These are phyloP conservation scores for Eleusine coracana DNA, from an alignment of 176 grass and related monocot genomes.

Conservation along the genomic window DNA sequence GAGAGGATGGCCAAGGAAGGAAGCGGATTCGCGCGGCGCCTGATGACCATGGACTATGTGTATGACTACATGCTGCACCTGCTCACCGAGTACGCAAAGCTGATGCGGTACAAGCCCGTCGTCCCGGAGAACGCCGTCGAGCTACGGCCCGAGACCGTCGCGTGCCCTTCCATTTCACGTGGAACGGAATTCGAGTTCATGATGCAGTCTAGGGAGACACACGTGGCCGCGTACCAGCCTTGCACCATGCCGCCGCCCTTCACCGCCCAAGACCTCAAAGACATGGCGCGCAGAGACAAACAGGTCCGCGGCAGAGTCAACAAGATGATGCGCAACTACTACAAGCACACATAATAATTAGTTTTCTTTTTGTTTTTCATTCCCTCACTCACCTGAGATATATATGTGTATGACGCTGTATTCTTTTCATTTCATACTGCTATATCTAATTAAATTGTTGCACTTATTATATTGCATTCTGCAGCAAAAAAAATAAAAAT, in stretches of 20 bases:
- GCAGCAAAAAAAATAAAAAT: no score
- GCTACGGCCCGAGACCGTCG: constrained; percentile 68
- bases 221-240: constrained; percentile 41
- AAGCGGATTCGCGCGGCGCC: constrained; percentile 54
- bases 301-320: constrained; percentile 26
- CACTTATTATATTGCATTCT: no score
- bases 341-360: no score
- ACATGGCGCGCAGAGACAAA: constrained; percentile 25
- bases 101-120: constrained; percentile 76
- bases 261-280: constrained; percentile 31
- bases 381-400: no score
- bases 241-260: constrained; percentile 68
- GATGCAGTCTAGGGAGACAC: constrained; percentile 76
- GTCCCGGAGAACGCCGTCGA: constrained; percentile 70
- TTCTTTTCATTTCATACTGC: no score
- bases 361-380: no score
- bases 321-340: neutral
- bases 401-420: no score
- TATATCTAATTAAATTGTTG: no score
- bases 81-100: constrained; percentile 61
- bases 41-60: constrained; percentile 76
- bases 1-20: constrained; percentile 46
- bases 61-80: constrained; percentile 97
- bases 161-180: constrained; percentile 29
- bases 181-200: constrained; percentile 49